Conservation (phyloP, 768 basidiomycete species). For the Phaeotremella skinneri region DNA sequence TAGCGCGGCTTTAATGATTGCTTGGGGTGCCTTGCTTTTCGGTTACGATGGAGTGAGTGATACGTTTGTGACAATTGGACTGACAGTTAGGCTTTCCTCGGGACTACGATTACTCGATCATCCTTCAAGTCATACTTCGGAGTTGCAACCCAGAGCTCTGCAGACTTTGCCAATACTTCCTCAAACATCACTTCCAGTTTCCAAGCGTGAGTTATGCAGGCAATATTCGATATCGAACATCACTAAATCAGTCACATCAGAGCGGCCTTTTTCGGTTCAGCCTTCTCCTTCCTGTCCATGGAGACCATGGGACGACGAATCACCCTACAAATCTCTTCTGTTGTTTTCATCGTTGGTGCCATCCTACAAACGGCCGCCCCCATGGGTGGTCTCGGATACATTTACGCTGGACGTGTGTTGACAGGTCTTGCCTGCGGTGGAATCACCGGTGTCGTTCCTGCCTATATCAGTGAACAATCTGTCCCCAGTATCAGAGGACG, state of each 20-base stretch:
- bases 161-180: constrained; percentile 50
- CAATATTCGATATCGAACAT: too few relatives aligned
- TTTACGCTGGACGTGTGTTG: constrained; percentile 56
- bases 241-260: too few relatives aligned
- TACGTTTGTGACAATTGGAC: neutral
- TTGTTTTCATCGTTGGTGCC: constrained; percentile 54
- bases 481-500: constrained; percentile 57
- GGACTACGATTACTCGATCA: constrained; percentile 53
- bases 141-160: constrained; percentile 43
- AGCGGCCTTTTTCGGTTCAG: constrained; percentile 48
- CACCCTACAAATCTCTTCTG: constrained; percentile 48
- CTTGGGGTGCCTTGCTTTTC: constrained; percentile 55
- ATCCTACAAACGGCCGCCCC: constrained; percentile 40
- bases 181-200: constrained; percentile 57
- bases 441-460: constrained; percentile 18
- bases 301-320: constrained; percentile 53
- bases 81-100: constrained; percentile 56
- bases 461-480: constrained; percentile 55
- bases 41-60: constrained; percentile 21
- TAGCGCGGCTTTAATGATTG: constrained; percentile 49
- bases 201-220: constrained; percentile 53
- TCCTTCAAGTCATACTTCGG: constrained; percentile 57
- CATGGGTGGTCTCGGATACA: constrained; percentile 34
- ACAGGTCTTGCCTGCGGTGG: constrained; percentile 55
- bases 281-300: constrained; percentile 39